phyloP scores from a whole-genome alignment of 371 early-diverging fungal species.

The Mucor saturninus region DNA sequence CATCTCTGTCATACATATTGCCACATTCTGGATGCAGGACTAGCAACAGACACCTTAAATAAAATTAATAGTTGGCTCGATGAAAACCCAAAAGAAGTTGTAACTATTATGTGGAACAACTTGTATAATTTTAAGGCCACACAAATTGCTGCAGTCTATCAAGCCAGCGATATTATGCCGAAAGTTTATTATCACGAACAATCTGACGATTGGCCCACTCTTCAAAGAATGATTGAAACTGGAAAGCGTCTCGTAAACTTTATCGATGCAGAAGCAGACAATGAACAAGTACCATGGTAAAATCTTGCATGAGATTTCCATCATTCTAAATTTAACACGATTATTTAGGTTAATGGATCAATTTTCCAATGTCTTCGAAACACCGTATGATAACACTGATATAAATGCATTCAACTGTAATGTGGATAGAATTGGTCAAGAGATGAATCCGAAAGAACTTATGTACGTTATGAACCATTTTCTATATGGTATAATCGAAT shows the following conservation, averaged over 20 bases:
- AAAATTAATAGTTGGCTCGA: conserved; percentile 60
- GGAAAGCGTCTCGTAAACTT: conserved; percentile 71
- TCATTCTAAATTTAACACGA: background rate
- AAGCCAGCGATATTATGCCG: conserved; percentile 52
- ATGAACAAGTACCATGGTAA: conserved; percentile 62
- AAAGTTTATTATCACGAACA: conserved; percentile 51
- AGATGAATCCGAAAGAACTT: conserved; percentile 16
- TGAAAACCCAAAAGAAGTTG: conserved; percentile 64
- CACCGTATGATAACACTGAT: conserved; percentile 51
- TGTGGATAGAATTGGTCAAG: conserved; percentile 54
- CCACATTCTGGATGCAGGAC: conserved; percentile 62
- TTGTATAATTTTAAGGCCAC: conserved; percentile 48
- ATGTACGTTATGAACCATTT: conserved; percentile 69
- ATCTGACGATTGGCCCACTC: conserved; percentile 66
- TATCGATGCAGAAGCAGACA: conserved; percentile 57
- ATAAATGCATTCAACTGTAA: conserved; percentile 45
- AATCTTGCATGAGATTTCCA: background rate
- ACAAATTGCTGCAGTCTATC: conserved; percentile 51
- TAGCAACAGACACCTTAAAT: conserved; percentile 50
- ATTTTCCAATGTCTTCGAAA: conserved; percentile 58
- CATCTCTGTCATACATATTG: conserved; percentile 73
- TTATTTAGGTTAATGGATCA: conserved; percentile 54
- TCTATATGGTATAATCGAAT: conserved; percentile 41
- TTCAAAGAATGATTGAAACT: conserved; percentile 62
- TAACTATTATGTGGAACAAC: conserved; percentile 80